Evolutionary conservation across 164 flowering plant species (phyloP).

Genomic region (Nelumbo lutea): DNA sequence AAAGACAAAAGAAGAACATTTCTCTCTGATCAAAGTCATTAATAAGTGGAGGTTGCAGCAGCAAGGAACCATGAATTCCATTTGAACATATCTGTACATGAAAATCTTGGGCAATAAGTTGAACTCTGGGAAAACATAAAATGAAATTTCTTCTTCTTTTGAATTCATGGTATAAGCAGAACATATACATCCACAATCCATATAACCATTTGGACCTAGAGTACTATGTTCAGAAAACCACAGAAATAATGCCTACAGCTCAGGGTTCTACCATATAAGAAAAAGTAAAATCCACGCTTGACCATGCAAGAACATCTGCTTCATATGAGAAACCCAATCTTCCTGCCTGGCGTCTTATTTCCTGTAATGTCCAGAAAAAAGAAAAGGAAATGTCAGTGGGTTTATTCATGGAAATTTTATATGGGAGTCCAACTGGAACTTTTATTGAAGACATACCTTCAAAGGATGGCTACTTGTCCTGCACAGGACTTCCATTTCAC

Average conservation of each 20-base stretch:
- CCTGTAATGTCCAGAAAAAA: conserved; percentile 35
- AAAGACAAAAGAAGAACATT: conserved; percentile 65
- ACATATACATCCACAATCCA: background rate
- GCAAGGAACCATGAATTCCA: conserved; percentile 55
- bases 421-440: background rate
- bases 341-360: conserved; percentile 54
- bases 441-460: conserved; percentile 41
- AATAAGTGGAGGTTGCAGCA: conserved; percentile 65
- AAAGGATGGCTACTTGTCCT: conserved; percentile 71
- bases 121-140: background rate
- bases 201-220: background rate
- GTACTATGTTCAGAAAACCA: background rate
- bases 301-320: conserved; percentile 70
- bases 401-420: background rate
- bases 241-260: background rate
- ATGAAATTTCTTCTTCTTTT: background rate
- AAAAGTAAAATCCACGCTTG: conserved; percentile 55
- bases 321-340: conserved; percentile 63
- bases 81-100: conserved; percentile 47
- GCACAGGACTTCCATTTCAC: conserved; percentile 54
- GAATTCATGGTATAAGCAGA: background rate
- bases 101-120: background rate
- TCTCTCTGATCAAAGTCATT: conserved; percentile 76
- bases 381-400: conserved; percentile 3
- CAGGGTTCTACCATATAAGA: conserved; percentile 57